phyloP scores from a whole-genome alignment of 805 yeast genomes.

The Wickerhamiella shivajii region DNA sequence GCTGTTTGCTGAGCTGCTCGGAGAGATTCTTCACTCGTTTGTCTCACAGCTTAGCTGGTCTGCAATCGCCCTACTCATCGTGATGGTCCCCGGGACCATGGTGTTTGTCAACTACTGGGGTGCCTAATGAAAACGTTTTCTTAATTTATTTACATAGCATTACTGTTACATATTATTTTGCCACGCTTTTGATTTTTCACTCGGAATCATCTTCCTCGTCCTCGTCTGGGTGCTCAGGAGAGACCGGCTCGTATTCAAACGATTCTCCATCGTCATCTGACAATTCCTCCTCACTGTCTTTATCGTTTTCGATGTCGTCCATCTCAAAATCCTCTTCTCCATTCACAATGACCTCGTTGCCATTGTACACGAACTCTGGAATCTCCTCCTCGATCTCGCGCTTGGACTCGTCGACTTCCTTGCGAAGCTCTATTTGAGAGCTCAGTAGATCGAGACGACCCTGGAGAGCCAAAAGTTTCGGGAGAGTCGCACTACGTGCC shows the following conservation, averaged over 20 bases:
- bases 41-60: constrained; percentile 58
- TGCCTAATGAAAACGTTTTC: neutral
- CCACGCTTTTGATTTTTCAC: no score
- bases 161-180: no score
- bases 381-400: constrained; percentile 24
- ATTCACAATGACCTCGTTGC: constrained; percentile 29
- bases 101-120: constrained; percentile 18
- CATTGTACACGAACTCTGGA: constrained; percentile 27
- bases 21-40: constrained; percentile 67
- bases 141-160: no score
- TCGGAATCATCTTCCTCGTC: neutral
- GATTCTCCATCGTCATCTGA: constrained; percentile 22
- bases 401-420: constrained; percentile 29
- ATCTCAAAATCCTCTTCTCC: constrained; percentile 34
- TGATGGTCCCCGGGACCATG: constrained; percentile 21
- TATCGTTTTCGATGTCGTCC: constrained; percentile 25
- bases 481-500: constrained; percentile 42
- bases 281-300: constrained; percentile 23
- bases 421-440: constrained; percentile 61
- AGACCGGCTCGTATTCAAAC: constrained; percentile 14
- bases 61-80: constrained; percentile 31
- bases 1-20: constrained; percentile 69
- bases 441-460: constrained; percentile 70
- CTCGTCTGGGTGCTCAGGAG: no score
- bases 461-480: constrained; percentile 61